Conservation (phyloP, 176 grass and related monocot genomes). For the Ensete ventricosum region DNA sequence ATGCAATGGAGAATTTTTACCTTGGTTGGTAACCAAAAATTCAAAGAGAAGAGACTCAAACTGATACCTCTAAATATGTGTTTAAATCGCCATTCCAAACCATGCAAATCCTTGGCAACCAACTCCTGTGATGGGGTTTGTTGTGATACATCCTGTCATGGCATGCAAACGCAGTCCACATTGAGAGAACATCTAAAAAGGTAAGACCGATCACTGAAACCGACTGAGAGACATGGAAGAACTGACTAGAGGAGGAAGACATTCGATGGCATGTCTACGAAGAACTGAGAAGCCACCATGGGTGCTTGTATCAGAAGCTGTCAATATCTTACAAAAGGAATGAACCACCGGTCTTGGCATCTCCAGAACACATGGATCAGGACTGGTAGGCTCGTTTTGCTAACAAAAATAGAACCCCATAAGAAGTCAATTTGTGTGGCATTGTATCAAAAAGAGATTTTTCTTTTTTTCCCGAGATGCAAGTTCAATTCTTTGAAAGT, state of each 20-base stretch:
- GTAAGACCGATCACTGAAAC: not conserved
- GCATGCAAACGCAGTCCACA: not conserved
- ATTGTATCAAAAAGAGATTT: not conserved
- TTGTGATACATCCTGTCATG: constrained; percentile 62
- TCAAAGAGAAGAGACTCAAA: not conserved
- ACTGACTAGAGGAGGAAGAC: not conserved
- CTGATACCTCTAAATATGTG: constrained; percentile 73
- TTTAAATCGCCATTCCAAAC: constrained; percentile 78
- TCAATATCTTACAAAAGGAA: constrained; percentile 2
- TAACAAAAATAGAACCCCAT: not conserved
- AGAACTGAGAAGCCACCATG: constrained; percentile 9
- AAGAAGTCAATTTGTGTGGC: not conserved
- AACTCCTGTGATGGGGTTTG: constrained; percentile 76
- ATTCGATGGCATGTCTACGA: not conserved
- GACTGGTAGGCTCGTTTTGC: not conserved
- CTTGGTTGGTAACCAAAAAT: not conserved
- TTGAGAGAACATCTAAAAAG: not conserved
- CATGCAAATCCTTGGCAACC: constrained; percentile 63
- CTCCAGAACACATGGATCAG: not conserved
- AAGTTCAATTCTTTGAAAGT: not conserved
- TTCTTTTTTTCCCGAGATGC: not conserved
- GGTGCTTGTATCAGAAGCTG: constrained; percentile 6
- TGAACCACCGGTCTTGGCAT: not conserved
- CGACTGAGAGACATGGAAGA: not conserved
- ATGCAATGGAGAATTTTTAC: too few relatives aligned